Percentiles rank a stretch among this genome's conserved stretches.
phyloP scores from a whole-genome alignment of 352 stramenopile genomes.

The Phytopythium kandeliae region DNA sequence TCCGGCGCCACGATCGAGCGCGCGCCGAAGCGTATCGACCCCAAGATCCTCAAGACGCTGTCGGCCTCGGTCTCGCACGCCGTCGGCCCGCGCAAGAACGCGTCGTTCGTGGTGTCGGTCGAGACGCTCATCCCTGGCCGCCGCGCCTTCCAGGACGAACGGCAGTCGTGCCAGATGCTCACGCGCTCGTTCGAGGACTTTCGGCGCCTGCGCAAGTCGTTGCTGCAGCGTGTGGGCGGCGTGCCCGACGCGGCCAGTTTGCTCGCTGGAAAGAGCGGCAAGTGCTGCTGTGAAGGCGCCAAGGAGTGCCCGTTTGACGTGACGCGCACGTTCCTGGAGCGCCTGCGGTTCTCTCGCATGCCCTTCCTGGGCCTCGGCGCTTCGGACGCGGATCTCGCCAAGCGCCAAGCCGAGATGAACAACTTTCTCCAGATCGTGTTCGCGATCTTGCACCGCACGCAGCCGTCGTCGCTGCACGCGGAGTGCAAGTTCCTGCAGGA shows the following conservation, averaged over 20 bases:
- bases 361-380: conserved; percentile 52
- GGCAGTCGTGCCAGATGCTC: conserved; percentile 63
- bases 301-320: conserved; percentile 67
- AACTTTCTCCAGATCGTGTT: conserved; percentile 82
- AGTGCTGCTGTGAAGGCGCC: conserved; percentile 51
- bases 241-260: conserved; percentile 30
- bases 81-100: conserved; percentile 59
- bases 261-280: conserved; percentile 27
- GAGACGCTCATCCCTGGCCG: conserved; percentile 60
- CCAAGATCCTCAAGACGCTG: conserved; percentile 77
- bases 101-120: conserved; percentile 77
- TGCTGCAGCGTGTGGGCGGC: conserved; percentile 53
- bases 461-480: conserved; percentile 51
- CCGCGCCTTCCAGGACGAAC: conserved; percentile 49
- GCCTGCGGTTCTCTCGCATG: conserved; percentile 70
- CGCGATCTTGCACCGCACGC: conserved; percentile 71
- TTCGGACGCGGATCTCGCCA: conserved; percentile 38
- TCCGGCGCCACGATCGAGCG: conserved; percentile 36
- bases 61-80: conserved; percentile 69
- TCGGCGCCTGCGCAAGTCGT: conserved; percentile 63
- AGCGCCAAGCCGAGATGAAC: conserved; percentile 74
- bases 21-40: conserved; percentile 47
- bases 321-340: conserved; percentile 64
- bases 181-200: conserved; percentile 79
- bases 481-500: conserved; percentile 80